Percentiles rank a stretch among this genome's conserved stretches.
These are phyloP conservation scores for Canavalia ensiformis DNA, from an alignment of 306 rosid genomes.

Conservation along the genomic window DNA sequence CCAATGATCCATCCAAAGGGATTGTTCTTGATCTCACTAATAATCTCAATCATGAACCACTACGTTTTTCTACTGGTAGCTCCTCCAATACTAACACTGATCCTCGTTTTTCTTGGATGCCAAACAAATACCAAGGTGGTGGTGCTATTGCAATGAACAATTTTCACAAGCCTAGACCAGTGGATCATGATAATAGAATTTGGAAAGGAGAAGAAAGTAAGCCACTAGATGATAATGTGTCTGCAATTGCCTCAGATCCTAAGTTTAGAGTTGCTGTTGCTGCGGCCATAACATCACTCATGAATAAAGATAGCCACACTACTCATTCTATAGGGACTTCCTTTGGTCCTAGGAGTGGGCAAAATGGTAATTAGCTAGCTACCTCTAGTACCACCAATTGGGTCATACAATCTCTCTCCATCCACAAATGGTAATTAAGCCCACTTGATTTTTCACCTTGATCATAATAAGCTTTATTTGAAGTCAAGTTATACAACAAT, in stretches of 20 bases:
- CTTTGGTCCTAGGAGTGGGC: slow-evolving; percentile 53
- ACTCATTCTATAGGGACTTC: slow-evolving; percentile 44
- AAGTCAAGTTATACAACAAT: background rate
- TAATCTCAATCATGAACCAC: slow-evolving; percentile 36
- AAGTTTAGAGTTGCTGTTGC: slow-evolving; percentile 92
- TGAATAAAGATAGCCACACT: slow-evolving; percentile 68
- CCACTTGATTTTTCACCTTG: slow-evolving; percentile 46
- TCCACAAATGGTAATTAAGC: slow-evolving; percentile 50
- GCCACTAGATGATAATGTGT: slow-evolving; percentile 59
- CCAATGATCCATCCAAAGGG: slow-evolving; percentile 71
- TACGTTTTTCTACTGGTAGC: slow-evolving; percentile 42
- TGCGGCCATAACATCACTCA: slow-evolving; percentile 78
- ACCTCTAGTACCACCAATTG: slow-evolving; percentile 52
- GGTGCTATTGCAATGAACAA: slow-evolving; percentile 24
- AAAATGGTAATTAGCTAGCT: slow-evolving; percentile 43
- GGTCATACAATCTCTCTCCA: slow-evolving; percentile 60
- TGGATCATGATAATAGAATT: slow-evolving; percentile 33
- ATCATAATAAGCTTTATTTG: slow-evolving; percentile 8
- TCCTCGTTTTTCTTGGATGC: slow-evolving; percentile 63
- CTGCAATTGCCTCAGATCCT: slow-evolving; percentile 89
- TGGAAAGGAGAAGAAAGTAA: slow-evolving; percentile 54
- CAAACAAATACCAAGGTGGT: slow-evolving; percentile 41
- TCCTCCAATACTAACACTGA: slow-evolving; percentile 47
- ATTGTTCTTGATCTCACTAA: slow-evolving; percentile 74
- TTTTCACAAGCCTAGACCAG: slow-evolving; percentile 38